Conservation (phyloP, 306 rosid species). For the Lithocarpus polystachyus region DNA sequence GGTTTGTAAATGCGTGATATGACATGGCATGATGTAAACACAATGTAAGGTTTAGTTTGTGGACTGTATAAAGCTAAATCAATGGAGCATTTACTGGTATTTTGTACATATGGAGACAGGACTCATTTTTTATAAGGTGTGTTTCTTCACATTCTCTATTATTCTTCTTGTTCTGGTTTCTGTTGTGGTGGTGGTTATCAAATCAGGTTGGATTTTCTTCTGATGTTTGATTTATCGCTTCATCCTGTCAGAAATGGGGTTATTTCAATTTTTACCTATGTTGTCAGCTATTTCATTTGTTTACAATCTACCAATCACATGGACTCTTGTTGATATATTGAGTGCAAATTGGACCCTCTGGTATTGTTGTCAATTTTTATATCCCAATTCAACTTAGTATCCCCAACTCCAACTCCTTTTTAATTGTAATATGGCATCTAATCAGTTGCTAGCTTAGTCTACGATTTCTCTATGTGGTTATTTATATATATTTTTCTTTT, state of each 20-base stretch:
- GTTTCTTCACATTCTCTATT: neutral
- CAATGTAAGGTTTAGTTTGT: neutral
- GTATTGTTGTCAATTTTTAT: neutral
- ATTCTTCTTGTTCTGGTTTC: neutral
- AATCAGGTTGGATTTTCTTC: neutral
- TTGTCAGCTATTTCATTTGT: neutral
- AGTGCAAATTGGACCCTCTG: neutral
- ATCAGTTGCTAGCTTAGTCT: neutral
- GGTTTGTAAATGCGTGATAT: neutral
- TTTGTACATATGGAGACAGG: neutral
- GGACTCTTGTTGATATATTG: neutral
- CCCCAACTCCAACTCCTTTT: neutral
- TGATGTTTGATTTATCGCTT: neutral
- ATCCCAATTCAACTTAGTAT: neutral
- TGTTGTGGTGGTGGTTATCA: neutral
- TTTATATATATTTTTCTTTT: neutral
- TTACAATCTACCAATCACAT: neutral
- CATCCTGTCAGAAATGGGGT: neutral
- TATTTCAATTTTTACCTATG: neutral
- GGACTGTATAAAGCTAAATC: neutral
- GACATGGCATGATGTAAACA: neutral
- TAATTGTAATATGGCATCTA: neutral
- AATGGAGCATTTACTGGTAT: neutral
- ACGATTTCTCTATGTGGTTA: conserved; percentile 1
- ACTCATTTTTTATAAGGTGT: neutral